Evolutionary conservation across 2,329 filamentous ascomycete genomes (phyloP).

Genomic region (Sarocladium oryzae): DNA sequence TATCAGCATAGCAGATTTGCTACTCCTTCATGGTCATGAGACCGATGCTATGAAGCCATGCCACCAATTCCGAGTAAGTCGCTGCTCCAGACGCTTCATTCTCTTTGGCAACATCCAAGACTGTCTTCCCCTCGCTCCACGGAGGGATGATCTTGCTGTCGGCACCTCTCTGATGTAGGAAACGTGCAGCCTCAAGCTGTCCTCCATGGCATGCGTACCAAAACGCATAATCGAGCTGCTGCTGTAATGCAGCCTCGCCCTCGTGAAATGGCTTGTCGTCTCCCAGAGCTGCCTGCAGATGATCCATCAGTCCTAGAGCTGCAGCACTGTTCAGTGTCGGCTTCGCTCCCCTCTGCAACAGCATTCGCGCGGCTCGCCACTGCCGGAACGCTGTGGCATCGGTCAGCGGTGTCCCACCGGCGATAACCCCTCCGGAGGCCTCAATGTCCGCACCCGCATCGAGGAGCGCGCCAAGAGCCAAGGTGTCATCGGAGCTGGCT

Average conservation of each 20-base stretch:
- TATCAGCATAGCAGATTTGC: no score
- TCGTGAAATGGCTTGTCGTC: neutral
- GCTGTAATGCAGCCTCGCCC: neutral
- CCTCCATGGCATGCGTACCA: constrained; percentile 16
- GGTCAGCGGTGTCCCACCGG: constrained; percentile 13
- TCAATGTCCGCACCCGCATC: constrained; percentile 17
- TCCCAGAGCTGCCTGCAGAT: constrained; percentile 9
- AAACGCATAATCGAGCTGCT: constrained; percentile 11
- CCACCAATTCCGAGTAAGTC: neutral
- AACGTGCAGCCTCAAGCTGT: constrained; percentile 12
- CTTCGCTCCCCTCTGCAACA: constrained; percentile 13
- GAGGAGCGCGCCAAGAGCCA: constrained; percentile 13
- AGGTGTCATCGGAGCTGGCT: constrained; percentile 14
- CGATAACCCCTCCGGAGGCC: constrained; percentile 14
- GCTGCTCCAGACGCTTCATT: neutral
- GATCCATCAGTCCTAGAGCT: constrained; percentile 13
- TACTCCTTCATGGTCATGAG: neutral
- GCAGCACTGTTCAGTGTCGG: constrained; percentile 13
- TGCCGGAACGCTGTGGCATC: constrained; percentile 15
- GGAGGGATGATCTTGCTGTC: constrained; percentile 11
- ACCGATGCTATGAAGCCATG: neutral
- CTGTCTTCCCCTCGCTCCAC: constrained; percentile 46
- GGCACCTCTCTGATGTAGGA: constrained; percentile 10
- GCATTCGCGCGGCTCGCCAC: constrained; percentile 11
- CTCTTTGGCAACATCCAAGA: neutral